Evolutionary conservation across 2,329 filamentous ascomycete genomes (phyloP), one percentile per base, ranked within the genome.

Genomic region (Paecilomyces sp.): DNA sequence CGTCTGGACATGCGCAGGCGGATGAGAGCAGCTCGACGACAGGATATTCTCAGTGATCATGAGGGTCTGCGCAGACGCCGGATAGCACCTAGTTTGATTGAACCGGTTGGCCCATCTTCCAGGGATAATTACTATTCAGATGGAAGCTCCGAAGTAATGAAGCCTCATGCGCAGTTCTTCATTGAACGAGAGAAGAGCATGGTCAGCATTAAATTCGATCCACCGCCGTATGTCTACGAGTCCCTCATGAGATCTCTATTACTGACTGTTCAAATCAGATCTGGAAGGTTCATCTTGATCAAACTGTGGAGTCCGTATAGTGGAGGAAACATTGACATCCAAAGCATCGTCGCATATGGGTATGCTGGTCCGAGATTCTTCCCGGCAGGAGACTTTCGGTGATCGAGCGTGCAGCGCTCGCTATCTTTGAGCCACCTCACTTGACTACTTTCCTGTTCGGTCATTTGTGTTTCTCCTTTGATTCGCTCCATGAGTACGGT

Each of bases 311-410:
- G 88, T 67, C 89, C 89, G 1, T 84, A 85, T 61, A 83, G 85
- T 28, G 85, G 87, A 55, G 81, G 84, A 3, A 96, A 95, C 68
- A 95, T 97, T 64, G 92, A 96, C 70, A 91, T 97, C 47, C 89
- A 96, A 73, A 91, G 88, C 54, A 87, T 97, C 25, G 83, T 92
- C 60, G 89, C 88, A 1, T 88, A 89, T 68, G 93, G 93, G 0
- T 97, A 88, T 74, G 90, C 91, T 0, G 93, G 93, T 3, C 89
- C 90, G 9, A 84, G 92, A 61, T 96, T 88, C 73, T 94, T 95
- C 68, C 90, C 91, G 7, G 84, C 87, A 2, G 76, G 87, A 30
- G 82, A 88, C 53, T 70, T 88, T 65, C 79, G 84, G 63, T 90
- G 41, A 47, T 47, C 41, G 5, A 47, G 18, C 2, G 9, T 18